A percentile compares a stretch with the other conserved stretches of the same genome.
Conservation (phyloP, 2,329 filamentous ascomycete genomes). For the Venturia carpophila region DNA sequence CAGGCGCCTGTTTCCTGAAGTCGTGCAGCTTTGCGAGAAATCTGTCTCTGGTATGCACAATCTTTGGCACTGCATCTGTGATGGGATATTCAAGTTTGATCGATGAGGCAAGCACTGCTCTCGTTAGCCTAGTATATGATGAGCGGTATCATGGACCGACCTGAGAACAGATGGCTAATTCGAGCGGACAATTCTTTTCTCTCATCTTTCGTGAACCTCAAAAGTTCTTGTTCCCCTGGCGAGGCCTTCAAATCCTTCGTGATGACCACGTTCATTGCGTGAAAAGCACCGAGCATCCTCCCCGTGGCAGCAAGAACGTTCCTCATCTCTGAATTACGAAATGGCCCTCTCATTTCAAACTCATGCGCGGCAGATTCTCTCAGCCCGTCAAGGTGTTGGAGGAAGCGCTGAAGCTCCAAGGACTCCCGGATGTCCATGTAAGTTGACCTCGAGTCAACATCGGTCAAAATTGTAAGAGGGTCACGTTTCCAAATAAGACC, state of each 20-base stretch:
- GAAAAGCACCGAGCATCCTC: conserved; percentile 84
- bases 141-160: conserved; percentile 30
- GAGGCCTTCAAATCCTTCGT: conserved; percentile 68
- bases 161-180: conserved; percentile 75
- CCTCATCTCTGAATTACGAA: conserved; percentile 65
- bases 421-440: conserved; percentile 90
- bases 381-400: conserved; percentile 63
- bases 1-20: conserved; percentile 64
- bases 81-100: conserved; percentile 93
- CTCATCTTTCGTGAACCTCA: conserved; percentile 72
- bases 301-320: conserved; percentile 72
- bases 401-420: conserved; percentile 73
- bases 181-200: conserved; percentile 73
- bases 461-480: conserved; percentile 63
- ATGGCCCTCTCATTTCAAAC: conserved; percentile 81
- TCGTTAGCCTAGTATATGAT: conserved; percentile 20
- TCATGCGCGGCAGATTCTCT: conserved; percentile 69
- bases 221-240: conserved; percentile 70
- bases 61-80: conserved; percentile 78
- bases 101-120: conserved; percentile 71
- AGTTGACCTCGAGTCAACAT: conserved; percentile 36
- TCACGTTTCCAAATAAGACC: conserved; percentile 94
- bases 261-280: conserved; percentile 91
- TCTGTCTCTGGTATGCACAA: conserved; percentile 70
- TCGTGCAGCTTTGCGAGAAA: conserved; percentile 81